Conservation (phyloP, 2,329 filamentous ascomycete genomes). For the Tolypocladium ophioglossoides region DNA sequence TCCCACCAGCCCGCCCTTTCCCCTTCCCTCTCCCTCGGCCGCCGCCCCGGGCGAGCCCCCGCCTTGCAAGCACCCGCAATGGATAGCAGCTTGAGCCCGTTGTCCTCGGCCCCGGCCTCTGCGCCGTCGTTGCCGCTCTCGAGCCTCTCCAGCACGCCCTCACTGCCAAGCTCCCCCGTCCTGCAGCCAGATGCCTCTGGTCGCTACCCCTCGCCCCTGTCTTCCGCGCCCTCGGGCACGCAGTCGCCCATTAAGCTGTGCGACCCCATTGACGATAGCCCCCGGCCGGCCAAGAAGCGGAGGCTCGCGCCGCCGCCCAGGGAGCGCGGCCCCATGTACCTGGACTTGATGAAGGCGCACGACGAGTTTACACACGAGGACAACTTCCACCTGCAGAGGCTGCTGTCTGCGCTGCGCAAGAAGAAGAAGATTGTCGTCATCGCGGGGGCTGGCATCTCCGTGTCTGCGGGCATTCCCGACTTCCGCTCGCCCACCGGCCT, state of each 20-base stretch:
- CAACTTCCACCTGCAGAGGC: conserved; percentile 49
- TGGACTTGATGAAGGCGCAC: conserved; percentile 55
- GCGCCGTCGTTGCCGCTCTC: conserved; percentile 33
- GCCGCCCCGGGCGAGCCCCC: background rate
- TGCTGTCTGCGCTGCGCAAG: conserved; percentile 67
- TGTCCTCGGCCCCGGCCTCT: conserved; percentile 21
- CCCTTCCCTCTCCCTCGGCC: background rate
- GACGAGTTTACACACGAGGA: conserved; percentile 35
- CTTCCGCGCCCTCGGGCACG: conserved; percentile 35
- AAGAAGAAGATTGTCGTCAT: conserved; percentile 97
- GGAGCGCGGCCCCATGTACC: conserved; percentile 67
- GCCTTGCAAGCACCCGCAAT: conserved; percentile 7
- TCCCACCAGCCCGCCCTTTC: background rate
- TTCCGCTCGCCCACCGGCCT: conserved; percentile 88
- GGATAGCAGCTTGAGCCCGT: conserved; percentile 14
- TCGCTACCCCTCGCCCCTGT: conserved; percentile 42
- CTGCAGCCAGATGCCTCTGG: conserved; percentile 24
- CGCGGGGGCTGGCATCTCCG: conserved; percentile 92
- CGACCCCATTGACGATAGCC: conserved; percentile 40
- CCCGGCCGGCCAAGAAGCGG: conserved; percentile 66
- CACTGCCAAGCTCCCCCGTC: conserved; percentile 35
- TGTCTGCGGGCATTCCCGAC: conserved; percentile 92
- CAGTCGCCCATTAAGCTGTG: conserved; percentile 39
- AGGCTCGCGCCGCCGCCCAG: conserved; percentile 45
- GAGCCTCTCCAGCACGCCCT: conserved; percentile 41